phyloP scores from a whole-genome alignment of 1,284 basidiomycete species.

The Trametes versicolor region DNA sequence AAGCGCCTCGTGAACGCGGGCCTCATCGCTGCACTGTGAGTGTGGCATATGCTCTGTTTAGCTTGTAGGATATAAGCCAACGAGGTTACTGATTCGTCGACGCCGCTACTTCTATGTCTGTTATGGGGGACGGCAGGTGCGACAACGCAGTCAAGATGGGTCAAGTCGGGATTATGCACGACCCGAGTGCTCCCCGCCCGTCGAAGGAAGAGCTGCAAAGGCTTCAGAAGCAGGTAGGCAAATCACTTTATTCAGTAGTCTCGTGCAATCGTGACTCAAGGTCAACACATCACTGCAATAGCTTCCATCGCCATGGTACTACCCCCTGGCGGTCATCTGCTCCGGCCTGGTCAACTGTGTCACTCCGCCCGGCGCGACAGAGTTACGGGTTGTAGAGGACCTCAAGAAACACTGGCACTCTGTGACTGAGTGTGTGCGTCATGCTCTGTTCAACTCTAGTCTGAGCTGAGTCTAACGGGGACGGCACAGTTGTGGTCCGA shows the following conservation, averaged over 20 bases:
- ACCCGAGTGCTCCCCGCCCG: not conserved
- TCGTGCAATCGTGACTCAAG: not conserved
- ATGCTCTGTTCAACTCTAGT: no score
- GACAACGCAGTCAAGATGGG: slow-evolving; percentile 1
- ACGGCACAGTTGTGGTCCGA: slow-evolving; percentile 18
- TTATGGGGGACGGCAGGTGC: not conserved
- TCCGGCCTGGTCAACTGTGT: slow-evolving; percentile 7
- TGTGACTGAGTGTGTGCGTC: slow-evolving; percentile 14
- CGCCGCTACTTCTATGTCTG: not conserved
- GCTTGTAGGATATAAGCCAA: no score
- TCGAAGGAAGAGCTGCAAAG: not conserved
- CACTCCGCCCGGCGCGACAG: slow-evolving; percentile 8
- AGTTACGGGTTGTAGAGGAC: slow-evolving; percentile 15
- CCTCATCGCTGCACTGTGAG: slow-evolving; percentile 11
- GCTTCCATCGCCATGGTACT: slow-evolving; percentile 14
- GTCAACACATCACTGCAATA: not conserved
- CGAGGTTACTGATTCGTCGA: no score
- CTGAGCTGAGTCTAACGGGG: not conserved
- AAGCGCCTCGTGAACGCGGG: slow-evolving; percentile 10
- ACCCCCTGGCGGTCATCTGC: slow-evolving; percentile 18
- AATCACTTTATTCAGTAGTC: not conserved
- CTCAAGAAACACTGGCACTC: slow-evolving; percentile 17
- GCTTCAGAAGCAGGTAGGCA: not conserved
- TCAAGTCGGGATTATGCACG: not conserved
- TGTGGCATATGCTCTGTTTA: not conserved